A percentile compares a stretch with the other conserved stretches of the same genome.
Conservation (phyloP, 2,329 filamentous ascomycete genomes). For the Colletotrichum aenigma region DNA sequence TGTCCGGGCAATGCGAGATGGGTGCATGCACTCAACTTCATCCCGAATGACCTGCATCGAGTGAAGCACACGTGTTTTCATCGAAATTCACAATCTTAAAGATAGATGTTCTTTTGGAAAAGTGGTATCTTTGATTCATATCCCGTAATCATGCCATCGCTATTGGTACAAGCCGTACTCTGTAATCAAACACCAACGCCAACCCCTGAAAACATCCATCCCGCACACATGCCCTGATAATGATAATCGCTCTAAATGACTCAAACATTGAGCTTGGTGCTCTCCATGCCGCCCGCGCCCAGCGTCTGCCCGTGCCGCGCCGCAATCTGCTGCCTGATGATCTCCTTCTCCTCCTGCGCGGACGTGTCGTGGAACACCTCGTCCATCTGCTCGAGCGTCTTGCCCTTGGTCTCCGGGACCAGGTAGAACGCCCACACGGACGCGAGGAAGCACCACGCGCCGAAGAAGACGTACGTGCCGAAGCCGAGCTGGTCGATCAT, state of each 20-base stretch:
- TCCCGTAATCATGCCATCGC: neutral
- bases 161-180: neutral
- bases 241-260: neutral
- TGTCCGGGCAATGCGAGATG: neutral
- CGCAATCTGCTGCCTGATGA: conserved; percentile 6
- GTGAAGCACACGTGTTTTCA: neutral
- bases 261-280: neutral
- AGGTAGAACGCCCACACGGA: conserved; percentile 56
- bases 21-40: neutral
- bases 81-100: neutral
- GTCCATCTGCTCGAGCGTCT: conserved; percentile 63
- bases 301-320: neutral
- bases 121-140: conserved; percentile 11
- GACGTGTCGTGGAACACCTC: conserved; percentile 26
- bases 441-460: conserved; percentile 53
- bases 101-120: neutral
- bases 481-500: conserved; percentile 54
- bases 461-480: conserved; percentile 64
- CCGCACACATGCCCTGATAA: neutral
- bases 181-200: neutral
- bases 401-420: conserved; percentile 63
- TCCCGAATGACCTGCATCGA: neutral
- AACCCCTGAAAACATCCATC: neutral
- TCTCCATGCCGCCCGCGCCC: neutral
- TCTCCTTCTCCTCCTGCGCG: conserved; percentile 10